Base-by-base conservation (phyloP, 73 alveolate genomes). In the Paramecium sonneborni region DNA sequence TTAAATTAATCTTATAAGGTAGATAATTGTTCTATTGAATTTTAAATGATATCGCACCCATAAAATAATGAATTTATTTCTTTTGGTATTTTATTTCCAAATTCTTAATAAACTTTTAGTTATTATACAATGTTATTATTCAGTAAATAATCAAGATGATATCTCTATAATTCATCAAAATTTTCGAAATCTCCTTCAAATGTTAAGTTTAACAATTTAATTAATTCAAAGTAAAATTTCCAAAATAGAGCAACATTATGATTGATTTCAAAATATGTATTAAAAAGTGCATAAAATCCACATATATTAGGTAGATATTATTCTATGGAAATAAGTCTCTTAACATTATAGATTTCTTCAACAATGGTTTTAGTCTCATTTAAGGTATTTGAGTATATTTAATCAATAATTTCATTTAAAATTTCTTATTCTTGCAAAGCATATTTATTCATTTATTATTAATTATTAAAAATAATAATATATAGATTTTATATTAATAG, bases 181-280 rank as follows among this genome's bases (percentile, higher is more conserved):
- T 62, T 62, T 30, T 62, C 43, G 9, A 62, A 62, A 3, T 62
- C 84, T 4, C 84, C 84, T 62, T 62, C 84, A 62, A 62, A 62
- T 7, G 24, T 32, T 30, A 11, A 15, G 3, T 62, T 62, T 62
- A 62, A 62, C 11, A 15, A 26, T 12, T 32, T 26, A 1, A 62
- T 62, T 32, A 62, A 62, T 62, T 62, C 39, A 62, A 62, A 62
- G 44, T 62, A 62, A 44, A 62, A 62, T 62, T 62, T 62, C 84
- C 84, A 62, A 62, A 62, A 62, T n/a, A 30, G 28, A 1, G 44
- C 26, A 30, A 26, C 24, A 32, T 32, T 62, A 21, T 52, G 68
- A 14, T 62, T 62, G 44, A 26, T 62, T 10, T 32, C 39, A 62
- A 62, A 62, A 62, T 62, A 62, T 62, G 84, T 32, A n/a, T 62